Evolutionary conservation across 495 filamentous ascomycete species (phyloP).

Genomic region (Hyaloscypha bicolor): DNA sequence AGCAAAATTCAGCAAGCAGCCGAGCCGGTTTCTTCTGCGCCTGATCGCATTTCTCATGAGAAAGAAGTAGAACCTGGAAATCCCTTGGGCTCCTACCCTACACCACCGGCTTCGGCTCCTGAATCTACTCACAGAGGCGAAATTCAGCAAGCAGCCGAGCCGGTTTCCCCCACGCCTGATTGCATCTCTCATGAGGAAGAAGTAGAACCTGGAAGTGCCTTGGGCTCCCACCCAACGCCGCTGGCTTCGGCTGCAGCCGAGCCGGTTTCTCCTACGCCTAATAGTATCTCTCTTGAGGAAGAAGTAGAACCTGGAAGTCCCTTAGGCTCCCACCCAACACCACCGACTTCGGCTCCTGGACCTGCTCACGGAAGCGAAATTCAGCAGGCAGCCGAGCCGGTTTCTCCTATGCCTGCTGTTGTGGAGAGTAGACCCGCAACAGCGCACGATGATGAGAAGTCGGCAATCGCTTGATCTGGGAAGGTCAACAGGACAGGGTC

Average conservation of each 20-base stretch:
- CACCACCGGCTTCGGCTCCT: background rate
- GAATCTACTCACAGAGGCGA: background rate
- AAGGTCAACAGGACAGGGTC: background rate
- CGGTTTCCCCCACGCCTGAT: background rate
- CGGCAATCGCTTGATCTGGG: background rate
- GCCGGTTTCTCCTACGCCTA: background rate
- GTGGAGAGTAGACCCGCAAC: background rate
- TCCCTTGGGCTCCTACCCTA: background rate
- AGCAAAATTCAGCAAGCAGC: too few relatives aligned
- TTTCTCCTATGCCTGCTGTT: background rate
- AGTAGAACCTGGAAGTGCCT: background rate
- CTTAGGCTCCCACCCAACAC: background rate
- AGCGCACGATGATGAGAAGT: background rate
- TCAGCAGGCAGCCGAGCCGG: too few relatives aligned
- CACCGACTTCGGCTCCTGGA: background rate
- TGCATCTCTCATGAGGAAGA: background rate
- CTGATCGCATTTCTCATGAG: background rate
- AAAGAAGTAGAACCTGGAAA: background rate
- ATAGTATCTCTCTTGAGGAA: background rate
- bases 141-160: background rate
- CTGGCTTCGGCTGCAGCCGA: background rate
- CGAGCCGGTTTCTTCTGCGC: background rate
- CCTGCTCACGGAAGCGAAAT: too few relatives aligned
- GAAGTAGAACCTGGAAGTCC: background rate
- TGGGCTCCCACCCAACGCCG: background rate